Base-by-base conservation (phyloP, 441 rosid genomes). In the Capsella rubella region DNA sequence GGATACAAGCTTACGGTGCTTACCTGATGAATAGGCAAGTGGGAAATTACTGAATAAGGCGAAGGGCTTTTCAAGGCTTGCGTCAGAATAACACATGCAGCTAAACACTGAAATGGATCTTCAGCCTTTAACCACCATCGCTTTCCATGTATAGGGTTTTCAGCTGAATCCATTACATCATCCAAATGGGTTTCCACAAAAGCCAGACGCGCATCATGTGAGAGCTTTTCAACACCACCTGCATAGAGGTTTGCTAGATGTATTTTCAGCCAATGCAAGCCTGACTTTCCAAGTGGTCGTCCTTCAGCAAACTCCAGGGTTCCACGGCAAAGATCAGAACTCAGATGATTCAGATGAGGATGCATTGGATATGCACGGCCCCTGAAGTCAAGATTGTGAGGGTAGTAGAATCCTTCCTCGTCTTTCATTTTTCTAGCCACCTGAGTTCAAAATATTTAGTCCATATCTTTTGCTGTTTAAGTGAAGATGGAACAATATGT, bases 311-410 rank as follows among this genome's bases (percentile, higher is more conserved):
- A 94, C 81, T 94, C 99, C 56, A 94, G 87, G 77, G 89, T 81
- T 84, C 99, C 99, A 69, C 95, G 95, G 81, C 97, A 92, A 35
- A 94, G 82, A 87, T 94, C 99, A 51, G 97, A 92, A 60, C 93
- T 87, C 53, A 94, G 83, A 85, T 94, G 99, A 78, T 88, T 92
- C 82, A 94, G 76, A 84, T 91, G 91, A 70, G 97, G 84, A 82
- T 94, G 99, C 99, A 94, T 94, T 60, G 99, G 99, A 62, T 94
- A 94, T 32, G 97, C 97, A 65, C 97, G 97, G 15, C 99, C 99
- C 74, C 97, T 84, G 81, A 94, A 94, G 83, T 94, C 97, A 72
- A 94, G 87, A 83, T 94, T 91, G 85, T 94, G 99, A 62, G 99
- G 99, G 79, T 94, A 94, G 76, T 87, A 94, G 84, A 94, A 94